Evolutionary conservation across 2,329 filamentous ascomycete species (phyloP), one percentile per base, ranked within the genome.

Genomic region (Beauveria varroae): DNA sequence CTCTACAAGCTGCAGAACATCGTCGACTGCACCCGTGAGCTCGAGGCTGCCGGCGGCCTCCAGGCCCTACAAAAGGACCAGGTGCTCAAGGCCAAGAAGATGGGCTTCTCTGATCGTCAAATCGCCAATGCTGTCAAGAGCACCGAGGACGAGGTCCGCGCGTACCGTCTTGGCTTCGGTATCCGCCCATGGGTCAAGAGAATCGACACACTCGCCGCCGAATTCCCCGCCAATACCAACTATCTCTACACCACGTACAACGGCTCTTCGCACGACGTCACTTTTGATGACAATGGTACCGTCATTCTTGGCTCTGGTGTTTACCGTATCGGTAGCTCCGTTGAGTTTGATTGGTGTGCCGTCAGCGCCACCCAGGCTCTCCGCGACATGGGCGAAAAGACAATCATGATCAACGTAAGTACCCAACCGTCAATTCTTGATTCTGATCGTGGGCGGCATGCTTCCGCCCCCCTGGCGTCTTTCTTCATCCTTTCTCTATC

Each of bases 191-290:
- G 91, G 84, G 95, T 99, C 62, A 99, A 98, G 87, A 96, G 88
- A 81, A 98, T 99, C 69, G 95, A 99, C 72, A 99, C 95, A 22
- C 83, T 99, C 63, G 95, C 95, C 68, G 95, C 95, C 47, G 95
- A 99, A 76, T 97, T 97, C 80, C 93, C 93, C 37, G 93, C 92
- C 47, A 84, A 95, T 67, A 96, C 93, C 63, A 96, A 97, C 82
- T 97, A 96, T 76, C 84, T 96, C 28, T 96, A 97, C 79, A 98
- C 93, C 3, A 98, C 95, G 34, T 99, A 99, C 81, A 98, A 99
- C 72, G 95, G 93, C 62, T 90, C 90, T 18, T 88, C 90, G 18
- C 93, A 98, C 77, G 95, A 98, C 75, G 90, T 98, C 54, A 88
- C 85, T 16, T 98, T 99, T 67, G 89, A 97, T 67, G 93, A 98